Evolutionary conservation across 2,329 filamentous ascomycete genomes (phyloP).

Genomic region (Aspergillus uvarum): DNA sequence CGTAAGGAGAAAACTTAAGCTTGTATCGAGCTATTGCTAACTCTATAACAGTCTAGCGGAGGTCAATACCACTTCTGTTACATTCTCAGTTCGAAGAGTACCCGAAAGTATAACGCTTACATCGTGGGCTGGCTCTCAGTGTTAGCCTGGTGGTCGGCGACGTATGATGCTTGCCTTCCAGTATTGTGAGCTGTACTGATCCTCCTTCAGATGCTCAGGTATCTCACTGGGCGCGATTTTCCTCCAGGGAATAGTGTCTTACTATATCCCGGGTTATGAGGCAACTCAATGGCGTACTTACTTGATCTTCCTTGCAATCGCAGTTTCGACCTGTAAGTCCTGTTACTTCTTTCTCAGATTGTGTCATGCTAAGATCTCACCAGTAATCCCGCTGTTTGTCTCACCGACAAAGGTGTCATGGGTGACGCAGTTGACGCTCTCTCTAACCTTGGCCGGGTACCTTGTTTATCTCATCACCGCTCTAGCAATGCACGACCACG

Average conservation of each 20-base stretch:
- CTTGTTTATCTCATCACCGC: conserved; percentile 4
- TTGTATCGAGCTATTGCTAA: neutral
- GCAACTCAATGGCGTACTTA: conserved; percentile 22
- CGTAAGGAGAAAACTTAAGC: neutral
- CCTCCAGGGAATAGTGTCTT: conserved; percentile 12
- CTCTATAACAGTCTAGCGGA: neutral
- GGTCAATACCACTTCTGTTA: conserved; percentile 28
- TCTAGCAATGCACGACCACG: conserved; percentile 4
- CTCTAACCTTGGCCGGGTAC: conserved; percentile 4
- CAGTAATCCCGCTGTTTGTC: conserved; percentile 16
- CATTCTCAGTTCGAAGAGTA: conserved; percentile 15
- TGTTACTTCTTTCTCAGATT: neutral
- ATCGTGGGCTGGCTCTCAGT: conserved; percentile 21
- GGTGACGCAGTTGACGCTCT: conserved; percentile 2
- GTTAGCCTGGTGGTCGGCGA: conserved; percentile 19
- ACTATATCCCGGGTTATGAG: conserved; percentile 14
- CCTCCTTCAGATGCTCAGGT: conserved; percentile 8
- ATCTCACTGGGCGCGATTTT: conserved; percentile 13
- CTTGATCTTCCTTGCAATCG: conserved; percentile 15
- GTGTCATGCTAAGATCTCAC: neutral
- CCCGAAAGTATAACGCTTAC: conserved; percentile 16
- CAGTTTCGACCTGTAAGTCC: conserved; percentile 9
- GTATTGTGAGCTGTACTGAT: neutral
- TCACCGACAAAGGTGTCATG: neutral
- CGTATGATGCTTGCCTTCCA: neutral